These are phyloP conservation scores for Gossypium davidsonii DNA, from an alignment of 441 rosid genomes.

Conservation along the genomic window DNA sequence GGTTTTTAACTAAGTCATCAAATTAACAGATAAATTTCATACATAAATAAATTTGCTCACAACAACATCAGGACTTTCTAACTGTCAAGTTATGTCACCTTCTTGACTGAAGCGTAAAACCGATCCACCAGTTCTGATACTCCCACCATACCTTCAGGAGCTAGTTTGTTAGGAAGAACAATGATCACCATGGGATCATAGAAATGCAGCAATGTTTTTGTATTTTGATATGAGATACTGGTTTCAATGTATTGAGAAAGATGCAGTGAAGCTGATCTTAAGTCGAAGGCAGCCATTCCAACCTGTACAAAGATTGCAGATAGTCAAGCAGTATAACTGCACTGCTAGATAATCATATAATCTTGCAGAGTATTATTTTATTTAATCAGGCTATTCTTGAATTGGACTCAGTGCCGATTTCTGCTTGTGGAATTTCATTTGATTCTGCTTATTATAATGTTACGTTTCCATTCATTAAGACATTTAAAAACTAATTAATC, in stretches of 20 bases:
- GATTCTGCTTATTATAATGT: not conserved
- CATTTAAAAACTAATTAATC: not conserved
- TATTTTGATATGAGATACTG: slow-evolving; percentile 90
- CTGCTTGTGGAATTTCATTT: not conserved
- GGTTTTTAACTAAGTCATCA: slow-evolving; percentile 7
- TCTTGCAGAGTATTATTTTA: not conserved
- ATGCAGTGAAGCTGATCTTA: slow-evolving; percentile 83
- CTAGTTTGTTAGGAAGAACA: slow-evolving; percentile 77
- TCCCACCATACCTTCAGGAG: slow-evolving; percentile 92
- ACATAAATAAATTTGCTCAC: not conserved
- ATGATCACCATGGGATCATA: slow-evolving; percentile 78
- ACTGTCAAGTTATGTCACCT: slow-evolving; percentile 39
- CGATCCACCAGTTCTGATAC: slow-evolving; percentile 74
- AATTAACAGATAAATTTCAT: slow-evolving; percentile 11
- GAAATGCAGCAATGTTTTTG: slow-evolving; percentile 77
- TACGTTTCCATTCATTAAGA: not conserved
- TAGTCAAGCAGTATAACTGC: slow-evolving; percentile 10
- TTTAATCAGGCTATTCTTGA: not conserved
- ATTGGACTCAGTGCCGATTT: not conserved
- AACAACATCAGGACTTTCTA: not conserved
- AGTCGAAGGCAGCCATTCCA: slow-evolving; percentile 92
- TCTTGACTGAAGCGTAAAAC: slow-evolving; percentile 57
- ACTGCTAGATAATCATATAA: slow-evolving; percentile 8
- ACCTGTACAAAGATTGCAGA: slow-evolving; percentile 40
- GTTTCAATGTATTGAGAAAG: slow-evolving; percentile 97